Conservation (phyloP, 352 stramenopile genomes). For the Globisporangium uncinulatum region DNA sequence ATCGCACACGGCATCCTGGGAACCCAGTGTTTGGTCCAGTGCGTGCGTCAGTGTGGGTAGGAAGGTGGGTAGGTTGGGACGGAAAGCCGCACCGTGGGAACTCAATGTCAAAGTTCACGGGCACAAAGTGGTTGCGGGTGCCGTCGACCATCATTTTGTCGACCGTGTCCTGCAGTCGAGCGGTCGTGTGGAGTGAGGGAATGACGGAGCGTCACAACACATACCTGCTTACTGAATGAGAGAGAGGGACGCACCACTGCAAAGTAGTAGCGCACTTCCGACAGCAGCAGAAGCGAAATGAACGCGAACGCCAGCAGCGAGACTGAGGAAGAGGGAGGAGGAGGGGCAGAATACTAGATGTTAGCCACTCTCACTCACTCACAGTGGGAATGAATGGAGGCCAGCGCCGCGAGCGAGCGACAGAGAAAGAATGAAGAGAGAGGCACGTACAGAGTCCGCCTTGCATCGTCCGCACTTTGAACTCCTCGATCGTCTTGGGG, state of each 20-base stretch:
- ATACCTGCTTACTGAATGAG: too few relatives aligned
- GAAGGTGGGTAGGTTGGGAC: too few relatives aligned
- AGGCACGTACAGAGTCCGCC: conserved; percentile 60
- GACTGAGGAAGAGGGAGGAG: conserved; percentile 23
- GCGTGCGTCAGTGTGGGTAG: too few relatives aligned
- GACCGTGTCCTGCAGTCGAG: conserved; percentile 45
- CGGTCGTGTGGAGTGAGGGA: too few relatives aligned
- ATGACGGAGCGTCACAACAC: too few relatives aligned
- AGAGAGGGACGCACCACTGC: conserved; percentile 23
- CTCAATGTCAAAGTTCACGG: conserved; percentile 78
- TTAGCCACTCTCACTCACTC: too few relatives aligned
- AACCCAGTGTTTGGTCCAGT: too few relatives aligned
- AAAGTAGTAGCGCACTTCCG: conserved; percentile 77
- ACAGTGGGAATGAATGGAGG: too few relatives aligned
- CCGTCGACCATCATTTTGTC: conserved; percentile 86
- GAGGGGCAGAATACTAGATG: too few relatives aligned
- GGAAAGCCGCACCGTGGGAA: conserved; percentile 44
- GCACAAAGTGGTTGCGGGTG: conserved; percentile 52
- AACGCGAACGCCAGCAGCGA: conserved; percentile 64
- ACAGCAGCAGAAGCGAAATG: conserved; percentile 62
- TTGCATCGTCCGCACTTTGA: conserved; percentile 82
- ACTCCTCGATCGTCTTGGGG: conserved; percentile 86
- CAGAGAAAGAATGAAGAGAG: background rate
- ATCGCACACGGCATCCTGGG: conserved; percentile 71
- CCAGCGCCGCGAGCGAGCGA: background rate